A percentile compares a stretch with the other conserved stretches of the same genome.
phyloP scores from a whole-genome alignment of 306 rosid species.

The Echinosophora koreensis region DNA sequence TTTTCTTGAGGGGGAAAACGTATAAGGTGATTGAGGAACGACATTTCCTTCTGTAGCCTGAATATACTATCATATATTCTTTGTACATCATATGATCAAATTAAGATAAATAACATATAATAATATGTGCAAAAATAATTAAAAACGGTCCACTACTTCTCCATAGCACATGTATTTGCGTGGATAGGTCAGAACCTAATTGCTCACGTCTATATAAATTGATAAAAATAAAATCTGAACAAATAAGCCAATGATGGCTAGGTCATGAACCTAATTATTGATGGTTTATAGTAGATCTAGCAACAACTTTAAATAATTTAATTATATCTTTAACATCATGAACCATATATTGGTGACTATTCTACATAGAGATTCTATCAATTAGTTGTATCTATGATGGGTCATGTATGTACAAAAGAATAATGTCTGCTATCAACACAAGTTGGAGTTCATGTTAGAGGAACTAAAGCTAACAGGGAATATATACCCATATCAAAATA shows the following conservation, averaged over 20 bases:
- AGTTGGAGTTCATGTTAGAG: constrained; percentile 45
- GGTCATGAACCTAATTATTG: constrained; percentile 44
- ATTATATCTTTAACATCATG: constrained; percentile 24
- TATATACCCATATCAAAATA: constrained; percentile 42
- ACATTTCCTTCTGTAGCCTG: background rate
- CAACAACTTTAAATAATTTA: constrained; percentile 1
- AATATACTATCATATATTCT: constrained; percentile 7
- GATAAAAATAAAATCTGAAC: constrained; percentile 26
- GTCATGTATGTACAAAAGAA: constrained; percentile 46
- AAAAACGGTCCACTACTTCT: constrained; percentile 41
- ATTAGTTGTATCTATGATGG: constrained; percentile 36
- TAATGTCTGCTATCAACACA: constrained; percentile 44
- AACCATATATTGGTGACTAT: constrained; percentile 36
- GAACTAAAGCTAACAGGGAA: constrained; percentile 43
- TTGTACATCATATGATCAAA: constrained; percentile 32
- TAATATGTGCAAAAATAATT: constrained; percentile 5
- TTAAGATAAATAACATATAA: constrained; percentile 18
- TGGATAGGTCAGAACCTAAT: constrained; percentile 27
- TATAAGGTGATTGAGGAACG: constrained; percentile 3
- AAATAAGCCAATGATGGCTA: constrained; percentile 21
- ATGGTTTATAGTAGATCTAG: constrained; percentile 54
- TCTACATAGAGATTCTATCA: constrained; percentile 47
- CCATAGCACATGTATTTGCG: constrained; percentile 48
- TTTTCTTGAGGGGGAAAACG: background rate
- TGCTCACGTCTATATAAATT: constrained; percentile 26